Conservation (phyloP, 2,329 filamentous ascomycete genomes). For the Sporothrix phasma region DNA sequence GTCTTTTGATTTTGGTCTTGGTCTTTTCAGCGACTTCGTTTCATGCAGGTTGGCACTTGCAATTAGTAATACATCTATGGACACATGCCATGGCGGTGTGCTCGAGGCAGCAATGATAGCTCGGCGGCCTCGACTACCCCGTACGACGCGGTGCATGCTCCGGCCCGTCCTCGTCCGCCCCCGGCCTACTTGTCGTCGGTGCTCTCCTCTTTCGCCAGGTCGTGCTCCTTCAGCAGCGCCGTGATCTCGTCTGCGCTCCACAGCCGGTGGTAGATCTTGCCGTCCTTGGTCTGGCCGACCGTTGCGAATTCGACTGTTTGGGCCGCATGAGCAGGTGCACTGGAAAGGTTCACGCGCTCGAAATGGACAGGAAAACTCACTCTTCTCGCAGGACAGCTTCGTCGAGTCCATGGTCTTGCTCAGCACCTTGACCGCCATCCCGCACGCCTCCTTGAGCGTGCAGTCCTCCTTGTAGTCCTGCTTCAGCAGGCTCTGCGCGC, state of each 20-base stretch:
- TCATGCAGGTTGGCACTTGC: background rate
- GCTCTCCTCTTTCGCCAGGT: slow-evolving; percentile 77
- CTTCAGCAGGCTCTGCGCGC: slow-evolving; percentile 92
- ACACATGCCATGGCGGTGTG: background rate
- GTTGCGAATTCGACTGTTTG: slow-evolving; percentile 91
- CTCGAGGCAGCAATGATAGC: background rate
- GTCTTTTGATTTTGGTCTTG: background rate
- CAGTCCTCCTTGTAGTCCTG: slow-evolving; percentile 99
- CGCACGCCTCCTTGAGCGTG: slow-evolving; percentile 89
- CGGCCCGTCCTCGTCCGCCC: background rate
- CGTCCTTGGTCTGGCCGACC: slow-evolving; percentile 86
- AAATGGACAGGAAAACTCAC: slow-evolving; percentile 43
- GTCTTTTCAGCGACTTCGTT: background rate
- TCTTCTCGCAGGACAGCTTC: slow-evolving; percentile 98
- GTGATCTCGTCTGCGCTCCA: slow-evolving; percentile 98
- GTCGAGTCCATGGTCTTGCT: slow-evolving; percentile 99
- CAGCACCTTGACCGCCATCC: slow-evolving; percentile 93
- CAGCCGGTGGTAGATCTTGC: slow-evolving; percentile 95
- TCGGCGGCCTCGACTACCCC: background rate
- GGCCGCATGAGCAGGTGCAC: background rate
- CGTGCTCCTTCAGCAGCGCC: slow-evolving; percentile 86
- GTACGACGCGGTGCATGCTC: background rate
- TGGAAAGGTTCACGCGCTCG: background rate
- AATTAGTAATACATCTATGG: slow-evolving; percentile 10
- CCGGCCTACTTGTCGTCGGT: slow-evolving; percentile 50